Base-by-base conservation (phyloP, 257 asterid genomes). In the Knoxia roxburghii region DNA sequence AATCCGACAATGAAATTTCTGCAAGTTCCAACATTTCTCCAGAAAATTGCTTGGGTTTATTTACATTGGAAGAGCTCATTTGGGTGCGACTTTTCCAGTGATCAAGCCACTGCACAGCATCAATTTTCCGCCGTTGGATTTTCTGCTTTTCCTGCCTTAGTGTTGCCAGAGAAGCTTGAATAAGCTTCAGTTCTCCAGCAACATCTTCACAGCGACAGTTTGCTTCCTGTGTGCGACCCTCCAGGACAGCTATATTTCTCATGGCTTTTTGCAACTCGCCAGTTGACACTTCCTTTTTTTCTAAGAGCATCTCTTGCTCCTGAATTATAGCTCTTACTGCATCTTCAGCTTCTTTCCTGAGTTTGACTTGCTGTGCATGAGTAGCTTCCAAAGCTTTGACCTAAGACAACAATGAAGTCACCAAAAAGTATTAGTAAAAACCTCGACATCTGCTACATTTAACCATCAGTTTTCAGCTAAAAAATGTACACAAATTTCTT, bases 171-270 rank as follows among this genome's bases (percentile, higher is more conserved):
- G 91, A 86, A 70, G 83, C 68, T 71, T 83, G 86, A 68, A 91
- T 75, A 53, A 84, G 77, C 78, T 79, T 79, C 72, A 89, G 35
- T 61, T 91, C 96, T 68, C 73, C 84, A 27, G 87, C 66, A 69
- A 81, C 81, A 77, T 85, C 87, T 72, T 81, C 81, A 59, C 79
- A 70, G 46, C 86, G 84, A 30, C 73, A 77, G 65, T 81, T 76
- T 49, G 92, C 81, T 76, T 89, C 95, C 61, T 76, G 86, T 33
- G 85, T 83, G 78, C 82, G 95, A 45, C 73, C 73, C 52, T 87
- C 89, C 54, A 87, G 75, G 71, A 84, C 77, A 52, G 91, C 81
- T 63, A 87, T 84, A 68, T 72, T 81, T 71, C 82, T 73, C 84
- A 76, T 80, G 71, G 86, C 81, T 75, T 61, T 77, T 50, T 83